A percentile compares a stretch with the other conserved stretches of the same genome.
phyloP scores from a whole-genome alignment of 2,329 filamentous ascomycete species.

The Clonostachys rosea region DNA sequence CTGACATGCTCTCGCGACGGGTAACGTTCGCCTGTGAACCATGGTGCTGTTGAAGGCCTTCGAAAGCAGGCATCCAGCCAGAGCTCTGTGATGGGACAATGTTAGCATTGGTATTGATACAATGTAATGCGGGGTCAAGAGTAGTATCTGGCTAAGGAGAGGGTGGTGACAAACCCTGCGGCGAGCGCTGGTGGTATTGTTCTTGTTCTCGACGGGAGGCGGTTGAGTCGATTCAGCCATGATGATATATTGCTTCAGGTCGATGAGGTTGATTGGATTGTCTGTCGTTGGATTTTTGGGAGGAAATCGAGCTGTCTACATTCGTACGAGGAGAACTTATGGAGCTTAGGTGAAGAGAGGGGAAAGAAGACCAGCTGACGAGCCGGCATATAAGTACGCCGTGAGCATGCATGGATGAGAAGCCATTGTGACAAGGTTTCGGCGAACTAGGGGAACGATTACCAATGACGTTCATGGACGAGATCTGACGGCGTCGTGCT shows the following conservation, averaged over 20 bases:
- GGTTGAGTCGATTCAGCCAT: slow-evolving; percentile 20
- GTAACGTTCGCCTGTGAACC: slow-evolving; percentile 35
- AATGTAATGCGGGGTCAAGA: neutral
- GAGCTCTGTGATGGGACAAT: slow-evolving; percentile 28
- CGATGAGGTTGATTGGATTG: too few species aligned
- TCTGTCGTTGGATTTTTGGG: too few species aligned
- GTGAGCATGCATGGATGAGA: too few species aligned
- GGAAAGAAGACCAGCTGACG: too few species aligned
- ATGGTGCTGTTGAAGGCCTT: slow-evolving; percentile 46
- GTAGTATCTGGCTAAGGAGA: neutral
- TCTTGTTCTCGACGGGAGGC: slow-evolving; percentile 4
- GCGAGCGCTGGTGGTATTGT: slow-evolving; percentile 12
- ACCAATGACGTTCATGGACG: too few species aligned
- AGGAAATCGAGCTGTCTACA: neutral
- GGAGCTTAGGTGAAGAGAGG: neutral
- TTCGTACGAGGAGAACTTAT: too few species aligned
- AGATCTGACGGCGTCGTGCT: too few species aligned
- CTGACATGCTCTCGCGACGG: slow-evolving; percentile 50
- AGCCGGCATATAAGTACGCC: too few species aligned
- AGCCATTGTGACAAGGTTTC: too few species aligned
- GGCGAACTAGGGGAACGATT: too few species aligned
- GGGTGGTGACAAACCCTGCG: slow-evolving; percentile 16
- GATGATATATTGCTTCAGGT: slow-evolving; percentile 2
- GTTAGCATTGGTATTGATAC: neutral
- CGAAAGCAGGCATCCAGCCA: slow-evolving; percentile 40